Base-by-base conservation (phyloP, 1,284 basidiomycete genomes). In the Mrakiaceae sp. region DNA sequence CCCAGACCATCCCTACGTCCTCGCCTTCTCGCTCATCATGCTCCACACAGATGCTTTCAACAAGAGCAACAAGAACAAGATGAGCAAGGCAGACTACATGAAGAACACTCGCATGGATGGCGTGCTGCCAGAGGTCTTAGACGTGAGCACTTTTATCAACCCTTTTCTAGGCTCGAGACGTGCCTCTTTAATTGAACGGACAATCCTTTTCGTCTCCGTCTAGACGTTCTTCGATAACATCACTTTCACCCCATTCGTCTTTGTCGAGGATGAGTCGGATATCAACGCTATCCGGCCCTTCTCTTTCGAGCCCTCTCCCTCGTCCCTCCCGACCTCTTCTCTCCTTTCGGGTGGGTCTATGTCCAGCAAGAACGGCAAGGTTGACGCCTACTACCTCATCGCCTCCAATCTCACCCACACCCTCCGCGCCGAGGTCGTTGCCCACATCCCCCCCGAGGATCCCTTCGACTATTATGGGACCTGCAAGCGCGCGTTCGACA, bases 1-100 rank as follows among this genome's bases (percentile, higher is more conserved):
- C 27, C 44, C 68, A 91, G 94, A 98, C 72, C 90, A 96, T 72
- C 88, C 94, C 5, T 98, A 98, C 77, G 89, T 98, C 57, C 80
- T 99, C 53, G 90, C 95, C 11, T 99, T 98, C 77, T 97, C 95
- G 70, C 80, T 98, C 72, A 96, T 99, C 74, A 98, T 99, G 93
- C 81, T 99, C 56, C 94, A 98, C 74, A 98, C 96, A 10, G 95
- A 98, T 73, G 88, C 88, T 1, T 98, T 98, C 81, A 98, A 98
- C 78, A 90, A 87, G 76, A 92, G 90, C 69, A 98, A 97, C 77
- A 97, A 91, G 77, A 86, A 87, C 68, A 98, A 98, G 79, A 98
- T 99, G 96, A 86, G 87, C 47, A 96, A 94, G 74, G 80, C 84
- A 2, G 93, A 95, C 72, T 97, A 97, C 72, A 81, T 96, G 68